phyloP scores from a whole-genome alignment of 1,139 yeast species.

The Taphrina deformans region DNA sequence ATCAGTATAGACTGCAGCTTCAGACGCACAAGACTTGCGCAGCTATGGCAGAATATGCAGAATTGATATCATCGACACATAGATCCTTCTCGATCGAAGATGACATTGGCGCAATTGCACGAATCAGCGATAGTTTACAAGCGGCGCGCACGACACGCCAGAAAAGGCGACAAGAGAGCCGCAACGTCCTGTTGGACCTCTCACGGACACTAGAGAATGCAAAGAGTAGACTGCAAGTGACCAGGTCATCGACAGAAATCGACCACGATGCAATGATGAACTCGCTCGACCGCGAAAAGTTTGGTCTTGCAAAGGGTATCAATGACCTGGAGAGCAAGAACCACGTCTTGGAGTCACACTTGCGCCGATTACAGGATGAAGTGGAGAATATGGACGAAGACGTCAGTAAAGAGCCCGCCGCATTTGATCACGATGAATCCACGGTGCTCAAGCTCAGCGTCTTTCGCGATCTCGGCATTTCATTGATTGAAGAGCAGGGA shows the following conservation, averaged over 20 bases:
- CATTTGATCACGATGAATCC: constrained; percentile 38
- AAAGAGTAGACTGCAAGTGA: not conserved
- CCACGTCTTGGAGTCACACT: constrained; percentile 52
- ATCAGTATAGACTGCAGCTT: too few relatives aligned
- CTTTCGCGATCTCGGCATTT: constrained; percentile 48
- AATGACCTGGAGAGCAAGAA: constrained; percentile 59
- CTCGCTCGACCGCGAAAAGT: constrained; percentile 54
- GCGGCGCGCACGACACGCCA: constrained; percentile 37
- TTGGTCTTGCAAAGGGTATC: constrained; percentile 57
- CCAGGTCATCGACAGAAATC: constrained; percentile 42
- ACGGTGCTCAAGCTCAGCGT: constrained; percentile 44
- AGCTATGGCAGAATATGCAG: constrained; percentile 21
- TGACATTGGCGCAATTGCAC: constrained; percentile 38
- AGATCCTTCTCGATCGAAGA: constrained; percentile 38
- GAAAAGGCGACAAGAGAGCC: constrained; percentile 37
- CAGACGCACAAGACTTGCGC: not conserved
- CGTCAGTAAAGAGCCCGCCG: constrained; percentile 41
- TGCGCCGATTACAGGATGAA: constrained; percentile 50
- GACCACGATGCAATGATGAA: constrained; percentile 43
- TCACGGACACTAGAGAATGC: constrained; percentile 9
- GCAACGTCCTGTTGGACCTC: constrained; percentile 35
- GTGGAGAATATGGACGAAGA: constrained; percentile 47
- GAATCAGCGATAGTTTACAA: constrained; percentile 38
- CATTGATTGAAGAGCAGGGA: constrained; percentile 44
- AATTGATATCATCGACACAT: constrained; percentile 36